Evolutionary conservation across 352 stramenopile genomes (phyloP), one percentile per base, ranked within the genome.

Genomic region (Pythium scleroteichum): DNA sequence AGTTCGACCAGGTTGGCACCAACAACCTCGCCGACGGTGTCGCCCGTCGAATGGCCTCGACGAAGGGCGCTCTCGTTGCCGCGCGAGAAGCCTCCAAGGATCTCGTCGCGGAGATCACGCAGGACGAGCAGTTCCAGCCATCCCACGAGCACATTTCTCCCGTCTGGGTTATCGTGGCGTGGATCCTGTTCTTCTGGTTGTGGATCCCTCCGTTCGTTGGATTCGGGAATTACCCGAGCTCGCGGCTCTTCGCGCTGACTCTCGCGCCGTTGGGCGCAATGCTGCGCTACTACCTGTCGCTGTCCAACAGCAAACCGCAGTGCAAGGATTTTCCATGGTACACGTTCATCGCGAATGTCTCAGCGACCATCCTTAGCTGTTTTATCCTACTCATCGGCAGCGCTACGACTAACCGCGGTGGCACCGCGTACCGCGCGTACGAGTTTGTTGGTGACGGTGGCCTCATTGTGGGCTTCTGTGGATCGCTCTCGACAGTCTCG

Each of bases 401-500:
- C 32, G 19, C 14, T n/a, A 58, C 59, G 3, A 35, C 29, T 35
- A 10, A 35, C 29, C 12, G 17, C 12, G 13, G 16, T 17, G 14
- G 52, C 42, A 32, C 29, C 29, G 29, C 29, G 29, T 10, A 35
- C 29, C 29, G 32, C 39, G 23, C 22, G 16, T 72, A 66, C 44
- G 19, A 49, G 16, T 63, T 71, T 14, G 44, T 68, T 22, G 59
- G 60, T 19, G 51, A 69, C 24, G 53, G 59, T 7, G 60, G 51
- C 3, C 23, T 72, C 10, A 3, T 72, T 6, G 59, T 62, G 23
- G 68, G 68, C 42, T 75, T 75, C 48, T 70, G 56, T 19, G 68
- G 68, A 9, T 75, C 68, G 52, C 42, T 75, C 17, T 75, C 68
- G 5, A 75, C 68, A 14, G 68, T 75, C 7, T 75, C 68, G 22